These are phyloP conservation scores for Aspergillus taichungensis DNA, from an alignment of 495 filamentous ascomycete genomes.

Conservation along the genomic window DNA sequence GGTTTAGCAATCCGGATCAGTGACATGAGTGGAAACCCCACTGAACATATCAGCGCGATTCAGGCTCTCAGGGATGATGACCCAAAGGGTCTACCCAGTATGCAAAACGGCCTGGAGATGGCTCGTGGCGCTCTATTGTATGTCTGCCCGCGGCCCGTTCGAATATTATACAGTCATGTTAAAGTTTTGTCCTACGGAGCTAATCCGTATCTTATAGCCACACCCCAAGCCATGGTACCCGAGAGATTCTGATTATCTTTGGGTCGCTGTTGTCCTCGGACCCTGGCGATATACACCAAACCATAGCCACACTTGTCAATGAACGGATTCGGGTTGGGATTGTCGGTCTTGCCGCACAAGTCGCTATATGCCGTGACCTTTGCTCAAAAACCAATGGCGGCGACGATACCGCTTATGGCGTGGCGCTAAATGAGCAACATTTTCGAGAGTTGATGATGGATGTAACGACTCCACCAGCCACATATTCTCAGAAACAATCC, in stretches of 20 bases:
- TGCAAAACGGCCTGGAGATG: conserved; percentile 96
- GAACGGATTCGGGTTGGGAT: conserved; percentile 82
- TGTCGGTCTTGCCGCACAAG: conserved; percentile 82
- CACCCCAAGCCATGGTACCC: conserved; percentile 83
- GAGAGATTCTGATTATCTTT: conserved; percentile 85
- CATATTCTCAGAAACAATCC: conserved; percentile 56
- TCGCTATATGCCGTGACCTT: conserved; percentile 89
- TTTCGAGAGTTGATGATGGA: conserved; percentile 83
- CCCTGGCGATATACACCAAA: conserved; percentile 90
- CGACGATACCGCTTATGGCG: conserved; percentile 64
- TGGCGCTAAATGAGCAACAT: conserved; percentile 82
- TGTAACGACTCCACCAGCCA: conserved; percentile 79
- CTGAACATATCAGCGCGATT: conserved; percentile 74
- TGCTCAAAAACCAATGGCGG: conserved; percentile 75
- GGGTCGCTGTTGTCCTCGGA: conserved; percentile 85
- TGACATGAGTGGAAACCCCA: conserved; percentile 85
- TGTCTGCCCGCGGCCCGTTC: conserved; percentile 17
- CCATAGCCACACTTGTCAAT: conserved; percentile 61
- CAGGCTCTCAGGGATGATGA: conserved; percentile 63
- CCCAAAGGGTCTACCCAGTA: conserved; percentile 76
- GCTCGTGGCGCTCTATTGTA: conserved; percentile 79
- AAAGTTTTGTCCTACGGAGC: neutral
- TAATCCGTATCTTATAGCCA: conserved; percentile 46
- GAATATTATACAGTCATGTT: too few species aligned
- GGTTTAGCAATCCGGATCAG: conserved; percentile 77